Conservation (phyloP, 1,284 basidiomycete species). For the Cutaneotrichosporon sp. region DNA sequence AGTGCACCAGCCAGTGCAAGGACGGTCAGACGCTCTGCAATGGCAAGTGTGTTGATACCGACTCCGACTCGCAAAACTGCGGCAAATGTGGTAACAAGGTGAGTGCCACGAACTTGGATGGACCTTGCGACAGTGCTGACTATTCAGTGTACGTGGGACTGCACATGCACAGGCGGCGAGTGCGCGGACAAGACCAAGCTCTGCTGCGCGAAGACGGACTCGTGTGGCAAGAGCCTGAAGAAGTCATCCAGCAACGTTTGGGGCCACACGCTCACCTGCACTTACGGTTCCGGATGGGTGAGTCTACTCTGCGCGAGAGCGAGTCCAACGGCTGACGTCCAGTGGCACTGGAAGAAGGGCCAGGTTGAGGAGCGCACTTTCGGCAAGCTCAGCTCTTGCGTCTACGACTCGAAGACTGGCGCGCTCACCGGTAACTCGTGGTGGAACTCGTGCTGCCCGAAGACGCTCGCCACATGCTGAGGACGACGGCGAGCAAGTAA, state of each 20-base stretch:
- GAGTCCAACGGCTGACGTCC: background rate
- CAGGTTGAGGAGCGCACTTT: background rate
- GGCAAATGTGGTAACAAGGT: slow-evolving; percentile 7
- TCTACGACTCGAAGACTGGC: slow-evolving; percentile 5
- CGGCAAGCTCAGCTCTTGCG: slow-evolving; percentile 4
- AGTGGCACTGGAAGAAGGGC: slow-evolving; percentile 9
- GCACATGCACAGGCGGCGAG: background rate
- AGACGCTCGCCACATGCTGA: slow-evolving; percentile 5
- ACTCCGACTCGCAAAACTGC: background rate
- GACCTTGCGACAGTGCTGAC: background rate
- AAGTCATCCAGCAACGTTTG: slow-evolving; percentile 1
- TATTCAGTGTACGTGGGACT: slow-evolving; percentile 2
- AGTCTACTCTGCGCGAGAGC: background rate
- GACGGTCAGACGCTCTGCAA: background rate
- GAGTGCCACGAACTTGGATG: background rate
- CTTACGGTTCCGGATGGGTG: background rate
- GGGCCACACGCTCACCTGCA: slow-evolving; percentile 1
- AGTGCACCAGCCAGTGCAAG: background rate
- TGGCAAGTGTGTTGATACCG: too few relatives aligned
- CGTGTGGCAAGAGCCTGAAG: background rate
- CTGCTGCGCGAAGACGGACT: background rate
- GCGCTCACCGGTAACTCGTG: background rate
- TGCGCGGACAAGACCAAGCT: background rate
- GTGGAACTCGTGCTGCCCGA: background rate
- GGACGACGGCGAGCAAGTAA: background rate